These are phyloP conservation scores for Calonectria hawksworthii DNA, from an alignment of 2,329 filamentous ascomycete species.

Conservation along the genomic window DNA sequence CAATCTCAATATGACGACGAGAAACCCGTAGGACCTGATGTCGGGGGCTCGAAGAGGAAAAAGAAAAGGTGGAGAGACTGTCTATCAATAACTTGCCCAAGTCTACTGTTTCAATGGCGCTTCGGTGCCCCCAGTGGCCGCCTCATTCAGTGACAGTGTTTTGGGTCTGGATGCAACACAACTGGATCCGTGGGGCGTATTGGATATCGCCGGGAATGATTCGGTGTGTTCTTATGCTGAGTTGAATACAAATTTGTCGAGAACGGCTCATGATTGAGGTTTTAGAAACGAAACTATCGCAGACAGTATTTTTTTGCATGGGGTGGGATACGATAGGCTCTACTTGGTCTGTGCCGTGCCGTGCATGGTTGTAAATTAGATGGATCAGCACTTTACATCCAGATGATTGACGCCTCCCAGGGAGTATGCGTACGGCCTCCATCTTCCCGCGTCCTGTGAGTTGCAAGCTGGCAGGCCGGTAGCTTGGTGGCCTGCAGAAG, in stretches of 20 bases:
- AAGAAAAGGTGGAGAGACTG: constrained; percentile 1
- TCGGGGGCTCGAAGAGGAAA: not conserved
- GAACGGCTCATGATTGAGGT: not conserved
- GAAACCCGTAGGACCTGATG: not conserved
- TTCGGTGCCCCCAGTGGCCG: not conserved
- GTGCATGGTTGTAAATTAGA: not conserved
- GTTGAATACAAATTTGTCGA: constrained; percentile 6
- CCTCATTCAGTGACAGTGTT: not conserved
- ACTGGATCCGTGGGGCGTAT: not conserved
- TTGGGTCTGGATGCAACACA: not conserved
- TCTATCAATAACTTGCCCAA: not conserved
- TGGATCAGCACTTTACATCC: not conserved
- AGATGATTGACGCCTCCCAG: not conserved
- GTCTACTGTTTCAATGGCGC: constrained; percentile 1
- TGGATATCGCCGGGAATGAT: not conserved
- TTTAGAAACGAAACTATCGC: not conserved
- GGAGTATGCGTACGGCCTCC: not conserved
- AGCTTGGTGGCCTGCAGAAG: constrained; percentile 2
- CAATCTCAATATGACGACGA: constrained; percentile 1
- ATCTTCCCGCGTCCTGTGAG: not conserved
- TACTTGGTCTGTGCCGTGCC: not conserved
- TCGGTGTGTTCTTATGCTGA: not conserved
- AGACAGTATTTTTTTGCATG: not conserved
- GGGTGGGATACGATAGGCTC: not conserved
- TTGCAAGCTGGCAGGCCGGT: not conserved